Base-by-base conservation (phyloP, 768 basidiomycete genomes). In the Phylloporus scabripes region DNA sequence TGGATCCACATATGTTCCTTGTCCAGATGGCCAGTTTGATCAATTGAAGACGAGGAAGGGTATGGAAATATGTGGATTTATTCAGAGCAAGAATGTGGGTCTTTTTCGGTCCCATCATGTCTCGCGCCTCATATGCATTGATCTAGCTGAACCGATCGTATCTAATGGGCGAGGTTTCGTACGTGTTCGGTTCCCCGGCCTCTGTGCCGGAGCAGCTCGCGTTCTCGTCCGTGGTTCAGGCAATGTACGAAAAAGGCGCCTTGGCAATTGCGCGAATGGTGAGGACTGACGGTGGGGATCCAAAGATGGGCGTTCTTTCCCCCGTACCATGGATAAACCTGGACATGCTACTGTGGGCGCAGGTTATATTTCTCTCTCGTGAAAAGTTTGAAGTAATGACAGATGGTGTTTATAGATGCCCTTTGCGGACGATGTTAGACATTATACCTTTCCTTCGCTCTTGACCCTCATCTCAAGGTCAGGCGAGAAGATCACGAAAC, bases 371-470 rank as follows among this genome's bases (percentile, higher is more conserved):
- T 11, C 21, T 39, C 9, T 20, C 26, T 21, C 28, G 12, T 34
- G 2, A 21, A 26, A 18, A 36, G 17, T 38, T 14, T 34, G 24
- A 31, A 8, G 12, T 40, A 6, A 28, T 34, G 28, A 45, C 7
- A 38, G 21, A 45, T 31, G 10, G 23, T 10, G 34, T 20, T 32
- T 17, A n/a, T 55, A 94, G 92, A 80, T 97, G 78, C 95, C 95
- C 0, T 97, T 96, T 61, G 92, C 92, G 2, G 95, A 99, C 63
- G 95, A 99, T 58, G 75, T 92, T 45, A 81, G 92, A 50, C 87
- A 82, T 55, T 92, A 90, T 66, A 82, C 80, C 9, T 97, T 99
- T 64, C 81, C 86, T 0, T 89, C 89, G 0, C 75, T 98, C 26
- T 80, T 83, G 38, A 74, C 74, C 9, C 76, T 95, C 14, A 71